Percentiles rank a stretch among this genome's conserved stretches.
These are phyloP conservation scores for Phytophthora hybrid DNA, from an alignment of 352 stramenopile genomes.

Conservation along the genomic window DNA sequence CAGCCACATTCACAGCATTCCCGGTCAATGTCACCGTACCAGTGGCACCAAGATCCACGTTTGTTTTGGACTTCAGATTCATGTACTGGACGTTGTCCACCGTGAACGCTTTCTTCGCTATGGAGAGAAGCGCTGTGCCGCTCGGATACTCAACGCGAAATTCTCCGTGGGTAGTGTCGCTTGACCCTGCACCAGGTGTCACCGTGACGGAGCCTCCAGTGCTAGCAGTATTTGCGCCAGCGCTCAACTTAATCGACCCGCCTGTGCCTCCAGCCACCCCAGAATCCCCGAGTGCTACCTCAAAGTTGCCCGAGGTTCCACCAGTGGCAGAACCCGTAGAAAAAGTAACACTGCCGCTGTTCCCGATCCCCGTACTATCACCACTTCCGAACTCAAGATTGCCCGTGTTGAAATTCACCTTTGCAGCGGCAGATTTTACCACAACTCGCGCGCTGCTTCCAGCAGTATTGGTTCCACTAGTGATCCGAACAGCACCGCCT, in stretches of 20 bases:
- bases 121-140: constrained; percentile 35
- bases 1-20: constrained; percentile 29
- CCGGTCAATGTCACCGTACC: constrained; percentile 47
- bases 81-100: constrained; percentile 49
- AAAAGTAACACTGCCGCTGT: constrained; percentile 49
- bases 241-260: constrained; percentile 45
- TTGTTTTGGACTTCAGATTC: constrained; percentile 39
- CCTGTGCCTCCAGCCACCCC: constrained; percentile 26
- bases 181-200: constrained; percentile 47
- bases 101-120: constrained; percentile 39
- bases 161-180: constrained; percentile 30
- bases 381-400: constrained; percentile 42
- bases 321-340: constrained; percentile 39
- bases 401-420: constrained; percentile 38
- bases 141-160: constrained; percentile 56
- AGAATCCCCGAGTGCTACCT: constrained; percentile 49
- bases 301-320: constrained; percentile 47
- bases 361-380: constrained; percentile 37
- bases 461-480: constrained; percentile 31
- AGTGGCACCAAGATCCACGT: constrained; percentile 43
- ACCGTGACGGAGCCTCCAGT: constrained; percentile 53
- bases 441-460: constrained; percentile 44
- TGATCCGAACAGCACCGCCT: constrained; percentile 36
- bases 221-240: constrained; percentile 35
- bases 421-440: constrained; percentile 35